These are phyloP conservation scores for Kodamaea neixiangensis DNA, from an alignment of 805 yeast species.

Conservation along the genomic window DNA sequence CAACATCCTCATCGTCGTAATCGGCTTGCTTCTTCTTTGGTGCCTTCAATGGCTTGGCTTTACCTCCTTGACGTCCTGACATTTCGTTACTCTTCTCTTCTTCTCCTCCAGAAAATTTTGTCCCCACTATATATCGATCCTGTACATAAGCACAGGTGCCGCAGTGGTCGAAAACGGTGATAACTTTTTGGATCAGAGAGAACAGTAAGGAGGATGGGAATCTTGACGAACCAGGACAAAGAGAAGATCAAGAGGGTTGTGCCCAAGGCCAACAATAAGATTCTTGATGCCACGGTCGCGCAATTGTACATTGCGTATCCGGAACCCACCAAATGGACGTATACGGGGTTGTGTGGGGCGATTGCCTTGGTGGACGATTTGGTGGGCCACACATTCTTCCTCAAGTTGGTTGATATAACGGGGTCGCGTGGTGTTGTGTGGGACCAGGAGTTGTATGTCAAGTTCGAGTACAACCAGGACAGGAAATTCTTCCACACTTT, in stretches of 20 bases:
- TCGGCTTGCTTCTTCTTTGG: conserved; percentile 82
- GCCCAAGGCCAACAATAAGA: conserved; percentile 85
- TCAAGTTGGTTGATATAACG: conserved; percentile 81
- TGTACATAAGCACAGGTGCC: neutral
- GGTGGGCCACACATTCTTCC: conserved; percentile 91
- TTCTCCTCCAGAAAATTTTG: too few species aligned
- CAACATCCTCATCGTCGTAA: conserved; percentile 82
- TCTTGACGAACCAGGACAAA: conserved; percentile 59
- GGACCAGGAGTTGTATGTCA: conserved; percentile 94
- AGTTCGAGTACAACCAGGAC: conserved; percentile 90
- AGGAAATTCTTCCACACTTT: conserved; percentile 93
- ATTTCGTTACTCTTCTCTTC: conserved; percentile 32
- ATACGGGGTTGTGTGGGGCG: conserved; percentile 90
- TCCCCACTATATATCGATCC: neutral
- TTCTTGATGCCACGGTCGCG: conserved; percentile 89
- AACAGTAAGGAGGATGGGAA: conserved; percentile 28
- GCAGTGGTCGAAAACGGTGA: neutral
- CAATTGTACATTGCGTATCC: conserved; percentile 90
- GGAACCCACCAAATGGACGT: conserved; percentile 75
- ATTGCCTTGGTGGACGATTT: conserved; percentile 83
- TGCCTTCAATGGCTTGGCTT: conserved; percentile 85
- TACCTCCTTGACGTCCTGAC: conserved; percentile 98
- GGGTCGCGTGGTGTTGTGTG: conserved; percentile 88
- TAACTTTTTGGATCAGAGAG: neutral
- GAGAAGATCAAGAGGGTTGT: conserved; percentile 86